Base-by-base conservation (phyloP, 805 yeast genomes). In the Lipomyces orientalis region DNA sequence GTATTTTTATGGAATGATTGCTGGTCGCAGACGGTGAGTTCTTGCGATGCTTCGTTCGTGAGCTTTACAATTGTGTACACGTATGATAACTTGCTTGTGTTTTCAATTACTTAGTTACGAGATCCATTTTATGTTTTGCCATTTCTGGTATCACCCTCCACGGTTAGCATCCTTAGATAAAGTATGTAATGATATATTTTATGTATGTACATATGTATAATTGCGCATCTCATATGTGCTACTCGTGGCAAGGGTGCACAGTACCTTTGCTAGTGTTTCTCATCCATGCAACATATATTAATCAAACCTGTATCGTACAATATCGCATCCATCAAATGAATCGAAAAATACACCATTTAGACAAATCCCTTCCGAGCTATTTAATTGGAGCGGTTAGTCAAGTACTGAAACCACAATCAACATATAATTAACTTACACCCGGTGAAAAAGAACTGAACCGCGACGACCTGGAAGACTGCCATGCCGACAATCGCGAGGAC, bases 391-490 rank as follows among this genome's bases (percentile, higher is more conserved):
- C 2, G 43, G 25, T 54, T 33, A 58, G 34, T 34, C 33, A 29
- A 2, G 31, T 16, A 6, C 7, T 29, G n/a, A 33, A 37, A 49
- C 3, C 9, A n/a, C 22, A 51, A 9, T 5, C 19, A 43, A 25
- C 12, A 25, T 25, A 39, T 22, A 22, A 25, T 29, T 14, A 9
- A 68, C 71, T 31, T 63, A 68, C 74, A 76, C 29, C 82, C 82
- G 64, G 79, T 88, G 83, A 91, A 91, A 83, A 91, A 88, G 76
- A 90, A 81, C 80, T 91, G 96, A 66, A 91, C 96, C 69, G 90
- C 82, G n/a, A 89, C 80, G 64, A 93, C 92, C 79, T 91, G 97
- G 72, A 86, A 82, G 60, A 84, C 83, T 64, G 94, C 91, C 84
- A 91, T 86, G 70, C 88, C 90, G 60, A 89, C 91, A 85, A 90